Percentiles rank a stretch among this genome's conserved stretches.
These are phyloP conservation scores for Nematodospora anomalae DNA, from an alignment of 1,139 yeast genomes.

Conservation along the genomic window DNA sequence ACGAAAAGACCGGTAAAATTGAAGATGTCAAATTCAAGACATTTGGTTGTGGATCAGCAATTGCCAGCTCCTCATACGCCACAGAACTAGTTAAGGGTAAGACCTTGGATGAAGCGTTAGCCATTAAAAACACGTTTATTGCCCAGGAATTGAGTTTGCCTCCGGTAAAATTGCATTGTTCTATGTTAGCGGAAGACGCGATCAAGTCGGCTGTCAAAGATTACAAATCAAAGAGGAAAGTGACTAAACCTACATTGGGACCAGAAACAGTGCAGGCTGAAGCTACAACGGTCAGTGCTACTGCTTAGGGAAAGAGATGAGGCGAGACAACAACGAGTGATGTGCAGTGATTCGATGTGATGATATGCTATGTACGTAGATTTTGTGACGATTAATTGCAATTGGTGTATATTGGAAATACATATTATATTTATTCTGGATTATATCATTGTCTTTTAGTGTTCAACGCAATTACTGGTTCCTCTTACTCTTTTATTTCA, in stretches of 20 bases:
- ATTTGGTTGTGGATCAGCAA: constrained; percentile 97
- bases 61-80: constrained; percentile 92
- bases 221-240: constrained; percentile 72
- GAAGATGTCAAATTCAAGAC: constrained; percentile 97
- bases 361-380: too few relatives aligned
- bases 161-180: constrained; percentile 95
- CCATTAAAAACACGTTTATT: constrained; percentile 85
- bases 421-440: constrained; percentile 1
- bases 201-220: constrained; percentile 96
- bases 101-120: constrained; percentile 89
- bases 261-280: constrained; percentile 11
- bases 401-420: too few relatives aligned
- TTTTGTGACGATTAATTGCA: too few relatives aligned
- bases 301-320: constrained; percentile 13
- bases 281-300: constrained; percentile 15
- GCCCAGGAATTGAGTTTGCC: constrained; percentile 93
- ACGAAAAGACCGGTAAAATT: constrained; percentile 85
- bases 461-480: too few relatives aligned
- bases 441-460: constrained; percentile 2
- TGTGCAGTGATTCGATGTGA: too few relatives aligned
- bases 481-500: too few relatives aligned
- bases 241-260: constrained; percentile 44
- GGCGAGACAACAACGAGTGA: too few relatives aligned
- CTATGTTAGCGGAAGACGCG: constrained; percentile 98
- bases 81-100: constrained; percentile 95